phyloP scores from a whole-genome alignment of 306 rosid genomes.

The Lathyrus oleraceus region DNA sequence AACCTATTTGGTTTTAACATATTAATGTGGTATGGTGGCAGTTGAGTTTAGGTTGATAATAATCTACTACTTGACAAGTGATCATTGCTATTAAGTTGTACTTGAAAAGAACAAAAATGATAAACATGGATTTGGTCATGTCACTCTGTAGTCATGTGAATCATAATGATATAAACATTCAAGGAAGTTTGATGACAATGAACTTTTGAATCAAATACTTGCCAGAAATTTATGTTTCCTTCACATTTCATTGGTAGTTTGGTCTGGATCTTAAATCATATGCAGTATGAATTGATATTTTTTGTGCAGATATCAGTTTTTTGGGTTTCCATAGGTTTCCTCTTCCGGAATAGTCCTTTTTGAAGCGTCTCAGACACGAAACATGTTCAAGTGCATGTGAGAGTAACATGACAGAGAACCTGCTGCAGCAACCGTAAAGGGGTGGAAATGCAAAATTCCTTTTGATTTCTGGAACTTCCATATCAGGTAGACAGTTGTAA shows the following conservation, averaged over 20 bases:
- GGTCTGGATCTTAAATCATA: not conserved
- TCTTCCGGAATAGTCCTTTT: too few species aligned
- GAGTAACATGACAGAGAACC: constrained; percentile 24
- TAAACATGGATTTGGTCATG: not conserved
- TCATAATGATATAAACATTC: not conserved
- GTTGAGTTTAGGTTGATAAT: constrained; percentile 17
- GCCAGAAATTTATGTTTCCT: not conserved
- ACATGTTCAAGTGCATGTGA: constrained; percentile 24
- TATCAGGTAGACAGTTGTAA: constrained; percentile 3
- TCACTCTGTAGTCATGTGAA: not conserved
- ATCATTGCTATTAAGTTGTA: constrained; percentile 5
- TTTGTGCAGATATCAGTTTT: not conserved
- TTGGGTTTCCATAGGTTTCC: too few species aligned
- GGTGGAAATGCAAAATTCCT: constrained; percentile 2
- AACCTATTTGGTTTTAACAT: constrained; percentile 6
- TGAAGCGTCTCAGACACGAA: not conserved
- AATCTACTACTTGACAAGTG: constrained; percentile 9
- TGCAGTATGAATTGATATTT: constrained; percentile 1
- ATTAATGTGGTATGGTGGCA: constrained; percentile 16
- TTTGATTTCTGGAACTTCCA: constrained; percentile 1
- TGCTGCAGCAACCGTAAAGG: not conserved
- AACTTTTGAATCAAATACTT: constrained; percentile 10
- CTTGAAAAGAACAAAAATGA: constrained; percentile 18
- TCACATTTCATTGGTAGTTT: not conserved
- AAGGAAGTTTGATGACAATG: not conserved